Percentiles rank a stretch among this genome's conserved stretches.
Evolutionary conservation across 225 moss, liverwort and hornwort species (phyloP).

Genomic region (Takakia lepidozioides): DNA sequence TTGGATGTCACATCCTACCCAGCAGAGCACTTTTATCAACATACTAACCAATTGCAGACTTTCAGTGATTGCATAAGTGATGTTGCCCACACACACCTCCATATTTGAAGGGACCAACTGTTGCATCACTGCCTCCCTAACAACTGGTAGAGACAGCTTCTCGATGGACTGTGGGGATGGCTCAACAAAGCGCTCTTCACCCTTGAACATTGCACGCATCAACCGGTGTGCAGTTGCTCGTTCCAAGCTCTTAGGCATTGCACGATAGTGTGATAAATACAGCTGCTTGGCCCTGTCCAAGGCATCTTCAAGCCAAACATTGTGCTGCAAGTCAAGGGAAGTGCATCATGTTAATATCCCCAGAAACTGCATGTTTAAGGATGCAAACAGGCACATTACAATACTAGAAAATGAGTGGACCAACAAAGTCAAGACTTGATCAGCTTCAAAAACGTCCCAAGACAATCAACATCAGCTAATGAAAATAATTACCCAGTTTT

Average conservation of each 20-base stretch:
- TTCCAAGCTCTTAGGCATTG: constrained; percentile 98
- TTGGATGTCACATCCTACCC: too few relatives aligned
- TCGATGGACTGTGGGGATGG: constrained; percentile 95
- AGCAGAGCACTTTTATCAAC: too few relatives aligned
- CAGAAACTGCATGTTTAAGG: too few relatives aligned
- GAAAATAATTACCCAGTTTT: too few relatives aligned
- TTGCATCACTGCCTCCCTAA: constrained; percentile 88
- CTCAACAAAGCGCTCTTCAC: constrained; percentile 93
- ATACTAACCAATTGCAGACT: too few relatives aligned
- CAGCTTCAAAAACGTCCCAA: too few relatives aligned
- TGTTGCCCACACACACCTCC: constrained; percentile 89
- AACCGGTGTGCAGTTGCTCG: constrained; percentile 95
- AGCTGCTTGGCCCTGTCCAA: constrained; percentile 99
- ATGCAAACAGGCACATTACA: too few relatives aligned
- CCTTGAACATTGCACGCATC: constrained; percentile 95
- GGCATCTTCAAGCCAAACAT: constrained; percentile 97
- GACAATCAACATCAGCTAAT: too few relatives aligned
- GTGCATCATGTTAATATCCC: too few relatives aligned
- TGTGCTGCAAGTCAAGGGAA: constrained; percentile 58
- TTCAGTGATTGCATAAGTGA: too few relatives aligned
- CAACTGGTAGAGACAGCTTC: constrained; percentile 72
- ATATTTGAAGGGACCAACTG: constrained; percentile 91
- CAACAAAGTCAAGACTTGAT: too few relatives aligned
- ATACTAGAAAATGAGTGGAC: too few relatives aligned
- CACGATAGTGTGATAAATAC: constrained; percentile 92